These are phyloP conservation scores for Xylaria curta DNA, from an alignment of 495 filamentous ascomycete genomes.

Conservation along the genomic window DNA sequence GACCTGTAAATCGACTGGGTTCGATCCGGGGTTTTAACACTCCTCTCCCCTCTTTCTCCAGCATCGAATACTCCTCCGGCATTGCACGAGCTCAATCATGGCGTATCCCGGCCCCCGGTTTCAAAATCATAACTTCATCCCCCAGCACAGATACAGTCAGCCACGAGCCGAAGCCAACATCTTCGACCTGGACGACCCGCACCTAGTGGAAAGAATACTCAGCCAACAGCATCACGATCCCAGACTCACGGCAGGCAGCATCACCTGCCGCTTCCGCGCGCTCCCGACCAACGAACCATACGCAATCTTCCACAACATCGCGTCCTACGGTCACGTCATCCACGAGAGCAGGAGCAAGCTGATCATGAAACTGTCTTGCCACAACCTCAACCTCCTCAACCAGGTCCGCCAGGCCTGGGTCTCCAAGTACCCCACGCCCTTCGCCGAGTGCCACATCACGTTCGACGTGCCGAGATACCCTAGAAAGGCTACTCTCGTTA, in stretches of 20 bases:
- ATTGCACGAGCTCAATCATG: background rate
- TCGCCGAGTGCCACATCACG: constrained; percentile 20
- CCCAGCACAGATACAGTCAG: background rate
- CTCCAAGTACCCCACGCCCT: constrained; percentile 25
- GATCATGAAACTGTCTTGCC: constrained; percentile 8
- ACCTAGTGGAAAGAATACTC: background rate
- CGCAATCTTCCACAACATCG: constrained; percentile 12
- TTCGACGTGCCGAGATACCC: constrained; percentile 6
- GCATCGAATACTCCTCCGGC: background rate
- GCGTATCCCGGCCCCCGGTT: background rate
- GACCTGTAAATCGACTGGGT: background rate
- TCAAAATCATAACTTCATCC: background rate
- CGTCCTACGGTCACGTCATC: constrained; percentile 26
- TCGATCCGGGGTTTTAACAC: background rate
- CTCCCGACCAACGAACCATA: constrained; percentile 6
- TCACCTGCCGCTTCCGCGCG: constrained; percentile 27
- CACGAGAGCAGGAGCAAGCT: constrained; percentile 27
- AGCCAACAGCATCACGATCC: background rate
- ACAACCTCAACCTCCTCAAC: background rate
- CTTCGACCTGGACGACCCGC: constrained; percentile 27
- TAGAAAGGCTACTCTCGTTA: background rate
- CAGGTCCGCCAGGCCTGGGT: constrained; percentile 31
- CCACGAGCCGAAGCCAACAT: background rate
- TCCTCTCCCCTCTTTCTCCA: background rate
- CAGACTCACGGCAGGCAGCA: background rate